A percentile compares a stretch with the other conserved stretches of the same genome.
These are phyloP conservation scores for Colletotrichum nymphaeae DNA, from an alignment of 2,329 filamentous ascomycete genomes.

Conservation along the genomic window DNA sequence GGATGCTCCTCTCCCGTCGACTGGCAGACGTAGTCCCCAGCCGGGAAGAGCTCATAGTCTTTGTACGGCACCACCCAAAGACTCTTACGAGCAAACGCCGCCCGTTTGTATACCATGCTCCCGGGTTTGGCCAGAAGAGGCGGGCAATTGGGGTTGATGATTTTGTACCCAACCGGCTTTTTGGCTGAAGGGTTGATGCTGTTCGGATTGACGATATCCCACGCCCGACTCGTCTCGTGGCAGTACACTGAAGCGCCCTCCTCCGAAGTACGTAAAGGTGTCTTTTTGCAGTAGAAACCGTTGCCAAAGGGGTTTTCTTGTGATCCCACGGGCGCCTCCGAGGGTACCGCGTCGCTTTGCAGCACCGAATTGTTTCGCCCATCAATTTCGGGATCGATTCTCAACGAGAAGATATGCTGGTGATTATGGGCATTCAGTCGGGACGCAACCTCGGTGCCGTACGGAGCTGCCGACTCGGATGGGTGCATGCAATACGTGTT, in stretches of 20 bases:
- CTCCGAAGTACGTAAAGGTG: conserved; percentile 39
- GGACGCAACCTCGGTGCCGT: conserved; percentile 62
- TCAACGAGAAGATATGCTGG: conserved; percentile 65
- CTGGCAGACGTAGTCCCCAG: conserved; percentile 14
- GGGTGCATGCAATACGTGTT: conserved; percentile 54
- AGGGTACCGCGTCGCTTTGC: conserved; percentile 74
- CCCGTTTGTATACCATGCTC: conserved; percentile 20
- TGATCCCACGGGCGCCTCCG: conserved; percentile 72
- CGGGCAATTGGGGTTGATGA: conserved; percentile 21
- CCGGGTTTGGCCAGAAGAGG: conserved; percentile 17
- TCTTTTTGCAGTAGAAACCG: conserved; percentile 66
- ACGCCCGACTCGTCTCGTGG: conserved; percentile 30
- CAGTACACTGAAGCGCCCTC: conserved; percentile 40
- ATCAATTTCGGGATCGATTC: conserved; percentile 5
- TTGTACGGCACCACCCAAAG: conserved; percentile 12
- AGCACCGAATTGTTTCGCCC: conserved; percentile 74
- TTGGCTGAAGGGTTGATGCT: conserved; percentile 60
- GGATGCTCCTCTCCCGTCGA: conserved; percentile 45
- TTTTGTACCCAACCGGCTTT: conserved; percentile 43
- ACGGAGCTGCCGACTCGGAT: conserved; percentile 48
- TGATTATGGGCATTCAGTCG: conserved; percentile 67
- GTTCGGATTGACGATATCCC: conserved; percentile 59
- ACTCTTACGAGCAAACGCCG: conserved; percentile 15
- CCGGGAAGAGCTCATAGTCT: conserved; percentile 12
- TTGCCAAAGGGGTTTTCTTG: conserved; percentile 80